A percentile compares a stretch with the other conserved stretches of the same genome.
Conservation (phyloP, 768 basidiomycete species). For the Clitopilus passeckerianus region DNA sequence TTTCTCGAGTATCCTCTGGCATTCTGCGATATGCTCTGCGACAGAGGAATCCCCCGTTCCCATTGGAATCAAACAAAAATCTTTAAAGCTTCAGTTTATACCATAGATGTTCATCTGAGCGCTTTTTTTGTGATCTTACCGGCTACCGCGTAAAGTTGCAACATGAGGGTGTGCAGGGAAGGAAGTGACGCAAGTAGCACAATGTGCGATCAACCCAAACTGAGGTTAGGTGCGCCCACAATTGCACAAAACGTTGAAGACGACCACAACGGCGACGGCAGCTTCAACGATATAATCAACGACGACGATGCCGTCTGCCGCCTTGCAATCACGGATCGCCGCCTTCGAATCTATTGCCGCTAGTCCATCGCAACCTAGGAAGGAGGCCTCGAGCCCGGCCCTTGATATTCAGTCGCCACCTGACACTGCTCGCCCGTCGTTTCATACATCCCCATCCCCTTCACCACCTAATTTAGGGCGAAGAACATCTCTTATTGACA, state of each 20-base stretch:
- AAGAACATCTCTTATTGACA: constrained; percentile 63
- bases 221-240: background rate
- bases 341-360: constrained; percentile 56
- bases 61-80: constrained; percentile 87
- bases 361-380: constrained; percentile 17
- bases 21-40: constrained; percentile 76
- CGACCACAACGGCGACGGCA: background rate
- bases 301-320: constrained; percentile 33
- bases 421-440: constrained; percentile 36
- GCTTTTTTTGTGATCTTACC: constrained; percentile 30
- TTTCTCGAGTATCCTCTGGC: constrained; percentile 76
- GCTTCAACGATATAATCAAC: background rate
- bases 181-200: background rate
- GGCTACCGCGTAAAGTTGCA: constrained; percentile 76
- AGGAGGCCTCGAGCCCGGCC: constrained; percentile 9
- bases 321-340: constrained; percentile 54
- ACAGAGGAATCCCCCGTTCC: constrained; percentile 76
- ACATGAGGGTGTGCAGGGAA: constrained; percentile 6
- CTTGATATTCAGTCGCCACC: constrained; percentile 46
- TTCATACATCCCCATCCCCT: constrained; percentile 39
- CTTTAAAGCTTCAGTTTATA: constrained; percentile 27
- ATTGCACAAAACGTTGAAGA: background rate
- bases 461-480: constrained; percentile 44
- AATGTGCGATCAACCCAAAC: background rate
- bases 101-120: background rate